phyloP scores from a whole-genome alignment of 768 basidiomycete genomes.

The Lyophyllum semitale region DNA sequence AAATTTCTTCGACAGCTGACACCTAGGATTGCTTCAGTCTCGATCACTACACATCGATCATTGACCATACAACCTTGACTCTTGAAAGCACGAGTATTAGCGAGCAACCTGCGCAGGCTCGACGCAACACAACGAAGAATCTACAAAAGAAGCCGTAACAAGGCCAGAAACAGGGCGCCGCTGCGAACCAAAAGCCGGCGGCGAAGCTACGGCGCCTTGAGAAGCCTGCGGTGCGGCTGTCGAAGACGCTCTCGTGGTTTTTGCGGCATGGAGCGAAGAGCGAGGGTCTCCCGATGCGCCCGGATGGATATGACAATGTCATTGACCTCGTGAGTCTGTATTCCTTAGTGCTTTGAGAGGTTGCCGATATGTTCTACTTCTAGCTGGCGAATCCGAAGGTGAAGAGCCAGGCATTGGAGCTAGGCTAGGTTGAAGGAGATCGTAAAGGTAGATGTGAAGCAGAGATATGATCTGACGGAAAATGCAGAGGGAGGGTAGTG shows the following conservation, averaged over 20 bases:
- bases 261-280: slow-evolving; percentile 85
- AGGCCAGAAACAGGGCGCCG: slow-evolving; percentile 9
- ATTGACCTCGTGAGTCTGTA: slow-evolving; percentile 74
- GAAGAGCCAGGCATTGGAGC: slow-evolving; percentile 49
- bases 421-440: slow-evolving; percentile 57
- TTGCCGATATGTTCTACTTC: neutral
- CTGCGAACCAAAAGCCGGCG: slow-evolving; percentile 12
- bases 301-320: slow-evolving; percentile 85
- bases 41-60: no score
- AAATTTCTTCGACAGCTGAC: no score
- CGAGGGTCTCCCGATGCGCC: slow-evolving; percentile 72
- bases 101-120: neutral
- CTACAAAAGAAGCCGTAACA: slow-evolving; percentile 7
- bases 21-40: no score
- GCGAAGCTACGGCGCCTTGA: slow-evolving; percentile 60
- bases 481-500: slow-evolving; percentile 68
- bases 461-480: slow-evolving; percentile 57
- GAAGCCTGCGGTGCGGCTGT: slow-evolving; percentile 64
- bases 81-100: no score
- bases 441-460: slow-evolving; percentile 68
- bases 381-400: slow-evolving; percentile 76
- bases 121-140: neutral
- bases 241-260: slow-evolving; percentile 88
- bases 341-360: neutral
- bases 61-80: no score